Evolutionary conservation across 306 rosid species (phyloP).

Genomic region (Lathyrus sativus): DNA sequence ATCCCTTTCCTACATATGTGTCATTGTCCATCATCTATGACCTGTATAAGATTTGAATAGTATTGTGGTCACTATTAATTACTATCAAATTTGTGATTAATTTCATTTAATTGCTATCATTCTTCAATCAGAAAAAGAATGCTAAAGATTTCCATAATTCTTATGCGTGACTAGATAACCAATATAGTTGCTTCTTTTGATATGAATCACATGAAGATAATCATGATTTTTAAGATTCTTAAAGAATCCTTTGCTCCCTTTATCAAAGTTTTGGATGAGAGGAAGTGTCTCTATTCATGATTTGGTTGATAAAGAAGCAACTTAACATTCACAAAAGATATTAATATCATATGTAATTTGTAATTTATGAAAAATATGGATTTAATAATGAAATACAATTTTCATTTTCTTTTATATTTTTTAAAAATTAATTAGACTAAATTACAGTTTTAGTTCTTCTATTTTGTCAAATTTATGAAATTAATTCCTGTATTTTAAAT

Average conservation of each 20-base stretch:
- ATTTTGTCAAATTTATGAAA: too few species aligned
- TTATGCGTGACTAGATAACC: conserved; percentile 19
- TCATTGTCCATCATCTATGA: background rate
- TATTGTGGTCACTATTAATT: background rate
- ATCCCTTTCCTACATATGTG: background rate
- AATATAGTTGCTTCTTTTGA: conserved; percentile 22
- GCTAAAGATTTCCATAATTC: background rate
- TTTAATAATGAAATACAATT: too few species aligned
- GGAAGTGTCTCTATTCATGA: background rate
- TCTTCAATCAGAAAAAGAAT: background rate
- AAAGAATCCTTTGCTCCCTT: background rate
- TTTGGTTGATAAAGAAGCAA: background rate
- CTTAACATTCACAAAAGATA: background rate
- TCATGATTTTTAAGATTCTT: background rate
- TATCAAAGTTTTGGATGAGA: background rate
- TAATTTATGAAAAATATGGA: too few species aligned
- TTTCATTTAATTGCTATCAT: background rate
- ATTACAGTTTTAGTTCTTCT: too few species aligned
- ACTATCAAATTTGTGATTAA: background rate
- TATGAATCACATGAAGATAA: conserved; percentile 20
- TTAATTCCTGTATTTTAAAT: too few species aligned
- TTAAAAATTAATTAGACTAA: too few species aligned
- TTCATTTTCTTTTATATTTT: too few species aligned
- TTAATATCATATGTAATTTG: too few species aligned
- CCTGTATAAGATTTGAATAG: background rate